Base-by-base conservation (phyloP, 768 basidiomycete genomes). In the Lenzites betulinus region DNA sequence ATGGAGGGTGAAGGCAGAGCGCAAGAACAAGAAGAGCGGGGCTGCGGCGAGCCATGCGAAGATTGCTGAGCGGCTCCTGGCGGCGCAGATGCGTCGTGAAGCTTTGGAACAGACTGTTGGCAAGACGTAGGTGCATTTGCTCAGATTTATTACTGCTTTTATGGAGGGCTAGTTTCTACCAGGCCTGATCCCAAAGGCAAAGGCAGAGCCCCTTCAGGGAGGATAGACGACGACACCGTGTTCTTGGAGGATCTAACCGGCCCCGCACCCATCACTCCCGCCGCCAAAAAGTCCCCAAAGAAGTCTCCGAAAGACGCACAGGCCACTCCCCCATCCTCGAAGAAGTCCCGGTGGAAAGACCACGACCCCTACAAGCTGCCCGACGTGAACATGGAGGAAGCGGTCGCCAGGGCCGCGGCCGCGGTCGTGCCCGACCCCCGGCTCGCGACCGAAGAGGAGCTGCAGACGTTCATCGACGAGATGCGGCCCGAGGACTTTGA, bases 401-500 rank as follows among this genome's bases (percentile, higher is more conserved):
- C 76, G 16, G 75, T 92, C 7, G 80, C 83, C 1, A 81, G 85
- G 63, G 89, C 81, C 26, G 87, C 89, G 3, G 80, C 79, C 9
- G 76, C 83, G 3, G 69, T 73, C 25, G 83, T 78, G 12, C 90
- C 93, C 2, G 97, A 99, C 72, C 93, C 95, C 5, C 87, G 97
- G 26, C 78, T 99, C 15, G 97, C 97, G 1, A 98, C 97, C 0
- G 97, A 97, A 71, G 97, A 95, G 41, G 97, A 99, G 71, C 80
- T 98, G 2, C 88, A 88, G 20, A 75, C 83, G 1, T 98, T 98
- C 75, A 97, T 98, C 64, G 95, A 98, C 59, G 92, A 95, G 46
- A 95, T 98, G 88, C 86, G 89, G 1, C 95, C 95, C 0, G 94
- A 95, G 67, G 95, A 98, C 69, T 92, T 98, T 67, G 96, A 98